phyloP scores from a whole-genome alignment of 129 eudicot genomes.

The Calendula officinalis region DNA sequence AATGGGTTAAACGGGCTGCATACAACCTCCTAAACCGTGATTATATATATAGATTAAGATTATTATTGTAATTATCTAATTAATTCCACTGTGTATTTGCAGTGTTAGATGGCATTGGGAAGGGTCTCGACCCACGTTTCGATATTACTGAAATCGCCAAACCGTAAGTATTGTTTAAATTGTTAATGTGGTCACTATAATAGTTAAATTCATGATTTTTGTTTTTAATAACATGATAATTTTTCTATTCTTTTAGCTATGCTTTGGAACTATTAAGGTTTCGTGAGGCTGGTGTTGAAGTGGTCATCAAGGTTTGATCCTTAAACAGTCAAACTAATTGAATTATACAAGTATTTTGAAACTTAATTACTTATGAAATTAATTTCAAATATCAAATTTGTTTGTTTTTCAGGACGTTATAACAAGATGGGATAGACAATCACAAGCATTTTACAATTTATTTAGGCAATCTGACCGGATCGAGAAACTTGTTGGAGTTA shows the following conservation, averaged over 20 bases:
- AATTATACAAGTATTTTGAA: too few relatives aligned
- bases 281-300: slow-evolving; percentile 99
- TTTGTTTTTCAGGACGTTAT: slow-evolving; percentile 64
- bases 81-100: slow-evolving; percentile 18
- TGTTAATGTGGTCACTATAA: background rate
- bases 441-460: slow-evolving; percentile 81
- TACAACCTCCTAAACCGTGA: too few relatives aligned
- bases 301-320: slow-evolving; percentile 59
- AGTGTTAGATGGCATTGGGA: slow-evolving; percentile 98
- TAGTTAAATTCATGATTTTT: slow-evolving; percentile 10
- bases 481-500: slow-evolving; percentile 77
- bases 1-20: too few relatives aligned
- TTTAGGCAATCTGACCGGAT: slow-evolving; percentile 98
- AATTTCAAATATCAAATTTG: slow-evolving; percentile 18
- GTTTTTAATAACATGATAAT: slow-evolving; percentile 18
- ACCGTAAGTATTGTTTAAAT: slow-evolving; percentile 69
- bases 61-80: background rate
- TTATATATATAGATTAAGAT: slow-evolving; percentile 2
- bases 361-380: background rate
- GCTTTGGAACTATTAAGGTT: slow-evolving; percentile 87
- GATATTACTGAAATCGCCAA: slow-evolving; percentile 98
- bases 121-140: slow-evolving; percentile 98
- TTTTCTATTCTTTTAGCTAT: slow-evolving; percentile 51
- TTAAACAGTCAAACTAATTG: slow-evolving; percentile 5
- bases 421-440: slow-evolving; percentile 93